Evolutionary conservation across 768 basidiomycete species (phyloP), one percentile per base, ranked within the genome.

Genomic region (Trametopsis cervina): DNA sequence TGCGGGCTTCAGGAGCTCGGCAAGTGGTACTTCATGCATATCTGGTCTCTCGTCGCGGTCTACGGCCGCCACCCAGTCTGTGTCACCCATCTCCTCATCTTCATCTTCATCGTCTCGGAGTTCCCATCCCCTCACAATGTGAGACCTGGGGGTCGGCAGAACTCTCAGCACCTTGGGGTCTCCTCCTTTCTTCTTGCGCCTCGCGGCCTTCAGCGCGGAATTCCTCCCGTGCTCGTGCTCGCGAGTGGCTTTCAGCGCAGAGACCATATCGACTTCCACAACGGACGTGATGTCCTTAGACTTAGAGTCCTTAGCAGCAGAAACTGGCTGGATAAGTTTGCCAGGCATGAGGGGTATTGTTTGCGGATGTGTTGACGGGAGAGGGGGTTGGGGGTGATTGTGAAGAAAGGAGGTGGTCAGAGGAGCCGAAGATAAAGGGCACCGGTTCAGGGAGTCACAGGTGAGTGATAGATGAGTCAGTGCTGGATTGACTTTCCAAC

Each of bases 1-100:
- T 15, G 50, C 57, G 15, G 61, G 59, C 53, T 59, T 61, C 44
- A 57, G 43, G 27, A 65, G 52, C 21, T 54, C 50, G 18, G 45
- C 52, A 18, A 65, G 54, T 17, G 47, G 51, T 17, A 63, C 60
- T 54, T 63, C 60, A 24, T 27, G 25, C 51, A 13, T n/a, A 23
- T 42, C 50, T 44, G 42, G 40, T 55, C 56, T 39, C 53, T 50
- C 47, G 52, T 38, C 54, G 33, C 42, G 21, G 25, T 27, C 38
- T 29, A 24, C 35, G 5, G 7, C 42, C 45, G 29, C 44, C 4
- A 42, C 44, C 47, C 44, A 43, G 25, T 50, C 53, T 9, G 46
- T 43, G 27, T 53, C 51, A 4, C 2, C 12, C 11, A 40, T 42
- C 5, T 49, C 48, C 26, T 23, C 29, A 20, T 29, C 20, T 18